Base-by-base conservation (phyloP, 2,329 filamentous ascomycete genomes). In the Ramularia endophylla region DNA sequence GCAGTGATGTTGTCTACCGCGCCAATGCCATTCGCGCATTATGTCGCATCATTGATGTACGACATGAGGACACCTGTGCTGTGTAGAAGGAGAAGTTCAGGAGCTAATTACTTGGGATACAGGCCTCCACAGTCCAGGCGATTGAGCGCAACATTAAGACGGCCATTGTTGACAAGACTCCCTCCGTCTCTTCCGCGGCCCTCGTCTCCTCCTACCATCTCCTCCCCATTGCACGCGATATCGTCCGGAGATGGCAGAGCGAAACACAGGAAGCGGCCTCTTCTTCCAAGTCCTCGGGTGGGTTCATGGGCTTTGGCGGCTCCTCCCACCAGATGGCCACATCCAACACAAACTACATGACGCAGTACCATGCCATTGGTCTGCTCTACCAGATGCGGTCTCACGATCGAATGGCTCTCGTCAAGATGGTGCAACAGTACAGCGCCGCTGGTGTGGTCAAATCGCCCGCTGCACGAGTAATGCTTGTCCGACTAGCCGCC, bases 401-500 rank as follows among this genome's bases (percentile, higher is more conserved):
- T 58, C 89, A 95, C 65, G 92, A 98, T 66, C 81, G 92, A 58
- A 98, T 98, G 92, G 89, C 92, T 16, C 71, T 98, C 56, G 90
- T 97, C 47, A 98, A 98, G 77, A 97, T 98, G 92, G 90, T 98
- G n/a, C 92, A 98, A 71, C 92, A 98, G 66, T 97, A 95, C 63
- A 88, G 88, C 38, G 83, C 83, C 39, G 80, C 88, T 12, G 92
- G 92, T 44, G 87, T 87, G 8, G 83, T 97, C 48, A 97, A 95
- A 80, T 95, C 86, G 66, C 88, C 92, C 15, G 87, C 90, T 46
- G 92, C 89, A 25, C 83, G 89, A 44, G 80, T 98, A 37, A 83
- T 98, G 78, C 76, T 98, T 19, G 92, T 98, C 41, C 80, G 92
- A 54, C 71, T 98, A 51, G 92, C 92, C 25, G 87, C 90, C 30